Evolutionary conservation across 495 filamentous ascomycete species (phyloP).

Genomic region (Delitschia confertaspora): DNA sequence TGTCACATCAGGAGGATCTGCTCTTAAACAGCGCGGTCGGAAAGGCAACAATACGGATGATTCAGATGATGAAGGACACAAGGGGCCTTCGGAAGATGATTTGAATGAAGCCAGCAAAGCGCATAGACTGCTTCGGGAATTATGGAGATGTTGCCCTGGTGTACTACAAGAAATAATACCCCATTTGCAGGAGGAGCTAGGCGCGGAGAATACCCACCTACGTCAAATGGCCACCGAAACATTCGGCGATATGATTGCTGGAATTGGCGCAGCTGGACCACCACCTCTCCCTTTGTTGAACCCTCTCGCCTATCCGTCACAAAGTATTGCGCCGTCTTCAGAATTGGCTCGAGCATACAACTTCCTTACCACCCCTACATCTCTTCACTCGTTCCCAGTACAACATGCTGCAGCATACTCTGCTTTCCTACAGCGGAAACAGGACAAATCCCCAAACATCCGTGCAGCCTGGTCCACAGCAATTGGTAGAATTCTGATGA

Average conservation of each 20-base stretch:
- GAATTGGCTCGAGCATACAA: constrained; percentile 47
- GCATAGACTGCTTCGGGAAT: constrained; percentile 77
- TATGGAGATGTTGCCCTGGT: constrained; percentile 85
- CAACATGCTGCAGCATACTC: constrained; percentile 68
- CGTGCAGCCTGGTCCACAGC: constrained; percentile 77
- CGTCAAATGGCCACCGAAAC: constrained; percentile 85
- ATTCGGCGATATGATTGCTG: constrained; percentile 84
- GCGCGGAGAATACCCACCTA: constrained; percentile 77
- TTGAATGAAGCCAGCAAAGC: constrained; percentile 81
- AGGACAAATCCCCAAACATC: constrained; percentile 74
- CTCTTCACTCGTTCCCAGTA: constrained; percentile 74
- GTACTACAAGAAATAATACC: constrained; percentile 90
- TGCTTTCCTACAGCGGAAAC: constrained; percentile 68
- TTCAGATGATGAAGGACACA: constrained; percentile 55
- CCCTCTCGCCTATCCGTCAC: constrained; percentile 69
- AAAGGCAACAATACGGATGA: constrained; percentile 49
- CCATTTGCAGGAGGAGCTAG: constrained; percentile 85
- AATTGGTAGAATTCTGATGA: constrained; percentile 71
- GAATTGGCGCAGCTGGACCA: constrained; percentile 81
- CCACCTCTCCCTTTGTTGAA: constrained; percentile 65
- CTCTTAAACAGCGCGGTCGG: constrained; percentile 1
- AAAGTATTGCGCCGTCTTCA: constrained; percentile 53
- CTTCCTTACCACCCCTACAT: constrained; percentile 66
- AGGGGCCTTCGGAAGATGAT: constrained; percentile 68
- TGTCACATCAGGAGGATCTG: constrained; percentile 46